Evolutionary conservation across 495 filamentous ascomycete genomes (phyloP).

Genomic region (Xylaria castorea): DNA sequence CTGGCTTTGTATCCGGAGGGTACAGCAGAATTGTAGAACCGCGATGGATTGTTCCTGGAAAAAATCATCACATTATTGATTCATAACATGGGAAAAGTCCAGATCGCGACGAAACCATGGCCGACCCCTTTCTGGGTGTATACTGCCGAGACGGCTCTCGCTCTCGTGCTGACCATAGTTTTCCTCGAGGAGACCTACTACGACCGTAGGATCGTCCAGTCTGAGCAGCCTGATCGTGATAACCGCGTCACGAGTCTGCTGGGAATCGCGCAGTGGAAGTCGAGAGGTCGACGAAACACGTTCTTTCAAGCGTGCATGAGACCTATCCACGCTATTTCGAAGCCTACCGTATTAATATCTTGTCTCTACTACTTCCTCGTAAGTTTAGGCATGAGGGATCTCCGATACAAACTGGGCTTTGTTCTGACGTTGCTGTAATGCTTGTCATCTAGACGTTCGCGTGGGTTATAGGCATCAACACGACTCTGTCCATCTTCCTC

Average conservation of each 20-base stretch:
- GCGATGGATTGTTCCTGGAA: background rate
- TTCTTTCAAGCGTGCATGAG: constrained; percentile 55
- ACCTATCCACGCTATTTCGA: constrained; percentile 53
- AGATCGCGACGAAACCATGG: constrained; percentile 56
- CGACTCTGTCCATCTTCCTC: constrained; percentile 64
- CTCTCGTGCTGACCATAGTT: constrained; percentile 54
- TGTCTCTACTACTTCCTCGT: constrained; percentile 62
- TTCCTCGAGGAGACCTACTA: constrained; percentile 69
- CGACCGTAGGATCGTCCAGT: constrained; percentile 54
- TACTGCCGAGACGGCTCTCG: constrained; percentile 56
- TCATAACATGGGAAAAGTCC: background rate
- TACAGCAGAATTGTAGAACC: background rate
- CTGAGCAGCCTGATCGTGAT: constrained; percentile 52
- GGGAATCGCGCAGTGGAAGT: constrained; percentile 56
- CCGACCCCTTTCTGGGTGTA: constrained; percentile 60
- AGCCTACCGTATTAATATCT: constrained; percentile 57
- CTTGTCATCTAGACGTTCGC: constrained; percentile 52
- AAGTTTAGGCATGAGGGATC: constrained; percentile 4
- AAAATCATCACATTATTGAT: background rate
- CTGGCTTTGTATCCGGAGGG: background rate
- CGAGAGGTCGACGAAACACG: constrained; percentile 49
- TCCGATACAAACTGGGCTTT: background rate
- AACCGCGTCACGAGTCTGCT: constrained; percentile 50
- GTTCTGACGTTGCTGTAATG: background rate
- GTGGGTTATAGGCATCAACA: constrained; percentile 69